Conservation (phyloP, 495 filamentous ascomycete genomes). For the Hypoxylon trugodes region DNA sequence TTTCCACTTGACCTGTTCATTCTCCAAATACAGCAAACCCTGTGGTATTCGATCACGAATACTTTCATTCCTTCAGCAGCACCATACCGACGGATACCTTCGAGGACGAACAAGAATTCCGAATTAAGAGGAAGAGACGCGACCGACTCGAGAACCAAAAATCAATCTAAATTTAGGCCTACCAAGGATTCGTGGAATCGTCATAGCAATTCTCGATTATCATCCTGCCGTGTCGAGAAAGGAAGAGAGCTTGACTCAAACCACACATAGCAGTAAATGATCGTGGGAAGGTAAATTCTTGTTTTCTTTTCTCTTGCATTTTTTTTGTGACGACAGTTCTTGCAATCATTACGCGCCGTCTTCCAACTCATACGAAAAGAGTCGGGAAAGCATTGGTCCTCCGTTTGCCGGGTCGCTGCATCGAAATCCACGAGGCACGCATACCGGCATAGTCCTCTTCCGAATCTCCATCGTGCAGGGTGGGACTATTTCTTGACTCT, state of each 20-base stretch:
- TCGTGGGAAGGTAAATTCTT: slow-evolving; percentile 25
- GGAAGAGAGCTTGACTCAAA: background rate
- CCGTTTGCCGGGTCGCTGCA: slow-evolving; percentile 41
- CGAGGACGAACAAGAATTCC: background rate
- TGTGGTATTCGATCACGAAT: slow-evolving; percentile 12
- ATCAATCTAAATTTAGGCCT: slow-evolving; percentile 1
- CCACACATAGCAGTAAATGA: background rate
- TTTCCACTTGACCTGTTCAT: slow-evolving; percentile 20
- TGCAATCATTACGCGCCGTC: background rate
- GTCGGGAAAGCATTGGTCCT: slow-evolving; percentile 31
- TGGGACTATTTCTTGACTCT: slow-evolving; percentile 34
- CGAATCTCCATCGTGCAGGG: slow-evolving; percentile 31
- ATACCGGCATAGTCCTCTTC: slow-evolving; percentile 40
- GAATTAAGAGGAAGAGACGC: slow-evolving; percentile 2
- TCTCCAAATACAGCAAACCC: background rate
- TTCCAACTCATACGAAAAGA: slow-evolving; percentile 14
- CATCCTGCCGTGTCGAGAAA: background rate
- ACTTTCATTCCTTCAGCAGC: background rate
- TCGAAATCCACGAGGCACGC: slow-evolving; percentile 45
- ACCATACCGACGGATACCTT: background rate
- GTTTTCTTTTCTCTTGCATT: slow-evolving; percentile 4
- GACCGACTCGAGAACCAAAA: background rate
- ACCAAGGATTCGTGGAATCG: slow-evolving; percentile 15
- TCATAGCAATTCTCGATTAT: slow-evolving; percentile 13
- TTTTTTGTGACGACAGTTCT: slow-evolving; percentile 4